Conservation (phyloP, 2,329 filamentous ascomycete genomes). For the Aureobasidium sp. region DNA sequence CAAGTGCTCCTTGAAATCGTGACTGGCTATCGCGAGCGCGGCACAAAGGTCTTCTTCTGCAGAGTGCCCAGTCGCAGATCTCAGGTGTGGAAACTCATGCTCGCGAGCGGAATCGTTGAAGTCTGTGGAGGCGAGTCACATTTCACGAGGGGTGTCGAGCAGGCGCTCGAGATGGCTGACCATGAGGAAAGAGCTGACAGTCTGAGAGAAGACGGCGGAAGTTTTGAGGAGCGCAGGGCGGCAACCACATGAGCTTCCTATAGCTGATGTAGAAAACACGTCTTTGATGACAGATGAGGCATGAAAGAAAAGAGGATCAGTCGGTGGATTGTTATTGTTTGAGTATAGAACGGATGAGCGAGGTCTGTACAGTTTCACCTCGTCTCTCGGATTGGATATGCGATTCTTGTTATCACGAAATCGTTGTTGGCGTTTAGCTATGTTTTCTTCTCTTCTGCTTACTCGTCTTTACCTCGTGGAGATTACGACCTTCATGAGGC, state of each 20-base stretch:
- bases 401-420: not conserved
- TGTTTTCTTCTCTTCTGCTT: not conserved
- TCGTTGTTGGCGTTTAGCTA: too few relatives aligned
- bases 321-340: not conserved
- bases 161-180: constrained; percentile 78
- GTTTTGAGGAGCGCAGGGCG: not conserved
- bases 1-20: constrained; percentile 92
- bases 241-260: not conserved
- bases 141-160: constrained; percentile 75
- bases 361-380: not conserved
- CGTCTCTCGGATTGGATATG: not conserved
- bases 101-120: constrained; percentile 76
- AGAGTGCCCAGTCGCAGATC: constrained; percentile 41
- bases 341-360: not conserved
- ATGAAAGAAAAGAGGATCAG: not conserved
- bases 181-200: constrained; percentile 42
- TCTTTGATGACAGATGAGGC: not conserved
- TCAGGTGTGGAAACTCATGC: constrained; percentile 63
- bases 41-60: constrained; percentile 70
- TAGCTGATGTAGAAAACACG: not conserved
- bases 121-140: constrained; percentile 67
- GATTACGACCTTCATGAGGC: too few relatives aligned
- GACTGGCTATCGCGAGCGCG: constrained; percentile 63
- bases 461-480: too few relatives aligned
- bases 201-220: not conserved